phyloP scores from a whole-genome alignment of 1,284 basidiomycete genomes.

The Austroboletus novae-zelandiae region DNA sequence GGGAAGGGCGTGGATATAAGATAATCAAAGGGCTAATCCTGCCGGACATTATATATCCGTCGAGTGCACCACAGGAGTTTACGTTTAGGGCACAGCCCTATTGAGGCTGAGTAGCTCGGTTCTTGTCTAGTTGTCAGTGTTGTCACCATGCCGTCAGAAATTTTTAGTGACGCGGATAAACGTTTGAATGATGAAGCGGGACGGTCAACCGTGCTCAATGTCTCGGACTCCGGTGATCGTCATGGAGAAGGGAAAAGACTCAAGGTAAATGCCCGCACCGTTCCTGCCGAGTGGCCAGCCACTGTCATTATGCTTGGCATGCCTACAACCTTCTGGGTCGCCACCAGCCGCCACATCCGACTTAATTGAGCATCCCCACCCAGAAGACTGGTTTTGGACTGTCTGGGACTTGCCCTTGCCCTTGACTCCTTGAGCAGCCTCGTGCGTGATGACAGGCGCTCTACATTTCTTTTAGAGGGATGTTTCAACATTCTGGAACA shows the following conservation, averaged over 20 bases:
- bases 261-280: neutral
- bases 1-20: neutral
- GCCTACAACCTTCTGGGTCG: too few relatives aligned
- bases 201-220: neutral
- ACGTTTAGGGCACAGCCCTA: conserved; percentile 12
- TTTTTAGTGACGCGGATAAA: conserved; percentile 7
- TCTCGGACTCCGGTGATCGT: conserved; percentile 6
- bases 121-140: neutral
- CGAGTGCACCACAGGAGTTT: neutral
- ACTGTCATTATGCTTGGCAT: neutral
- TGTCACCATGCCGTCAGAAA: neutral
- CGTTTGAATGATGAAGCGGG: conserved; percentile 13
- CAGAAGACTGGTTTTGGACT: neutral
- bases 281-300: neutral
- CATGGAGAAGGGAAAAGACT: conserved; percentile 6
- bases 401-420: neutral
- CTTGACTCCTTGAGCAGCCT: too few relatives aligned
- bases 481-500: conserved; percentile 2
- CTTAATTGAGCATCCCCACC: neutral
- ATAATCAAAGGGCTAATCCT: neutral
- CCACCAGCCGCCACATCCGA: neutral
- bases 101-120: neutral
- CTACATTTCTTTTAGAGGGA: neutral
- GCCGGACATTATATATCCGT: conserved; percentile 21
- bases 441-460: too few relatives aligned